These are phyloP conservation scores for Dispira parvispora DNA, from an alignment of 192 early-diverging fungal species.

Conservation along the genomic window DNA sequence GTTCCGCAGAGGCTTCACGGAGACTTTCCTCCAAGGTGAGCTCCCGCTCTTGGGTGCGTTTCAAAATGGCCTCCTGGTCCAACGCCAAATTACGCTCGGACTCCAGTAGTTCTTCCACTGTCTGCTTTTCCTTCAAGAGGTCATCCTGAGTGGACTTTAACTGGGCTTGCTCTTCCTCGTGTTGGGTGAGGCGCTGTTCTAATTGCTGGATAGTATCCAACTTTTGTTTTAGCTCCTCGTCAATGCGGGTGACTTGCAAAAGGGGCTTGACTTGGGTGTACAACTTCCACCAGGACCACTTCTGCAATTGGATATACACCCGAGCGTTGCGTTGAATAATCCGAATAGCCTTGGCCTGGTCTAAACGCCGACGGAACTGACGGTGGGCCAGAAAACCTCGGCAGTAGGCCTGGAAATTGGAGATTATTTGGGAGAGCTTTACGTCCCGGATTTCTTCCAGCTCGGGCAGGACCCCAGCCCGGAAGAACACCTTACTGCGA, in stretches of 20 bases:
- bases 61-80: constrained; percentile 71
- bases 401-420: constrained; percentile 70
- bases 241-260: constrained; percentile 60
- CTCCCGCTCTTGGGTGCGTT: constrained; percentile 60
- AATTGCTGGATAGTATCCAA: constrained; percentile 56
- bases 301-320: constrained; percentile 68
- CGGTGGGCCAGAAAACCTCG: constrained; percentile 71
- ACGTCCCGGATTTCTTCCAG: constrained; percentile 83
- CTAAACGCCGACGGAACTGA: constrained; percentile 39
- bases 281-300: constrained; percentile 95
- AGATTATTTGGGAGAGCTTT: constrained; percentile 66
- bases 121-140: constrained; percentile 49
- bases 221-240: constrained; percentile 60
- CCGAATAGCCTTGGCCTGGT: constrained; percentile 75
- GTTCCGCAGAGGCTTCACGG: constrained; percentile 34
- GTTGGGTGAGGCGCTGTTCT: constrained; percentile 41
- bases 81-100: constrained; percentile 57
- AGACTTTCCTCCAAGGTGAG: constrained; percentile 44
- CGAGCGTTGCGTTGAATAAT: constrained; percentile 91
- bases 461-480: constrained; percentile 83
- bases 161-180: constrained; percentile 36
- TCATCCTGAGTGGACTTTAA: constrained; percentile 38
- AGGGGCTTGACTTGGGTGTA: constrained; percentile 86
- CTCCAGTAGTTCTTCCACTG: constrained; percentile 48
- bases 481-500: constrained; percentile 91